phyloP scores from a whole-genome alignment of 352 stramenopile genomes.

The Peronospora destructor region DNA sequence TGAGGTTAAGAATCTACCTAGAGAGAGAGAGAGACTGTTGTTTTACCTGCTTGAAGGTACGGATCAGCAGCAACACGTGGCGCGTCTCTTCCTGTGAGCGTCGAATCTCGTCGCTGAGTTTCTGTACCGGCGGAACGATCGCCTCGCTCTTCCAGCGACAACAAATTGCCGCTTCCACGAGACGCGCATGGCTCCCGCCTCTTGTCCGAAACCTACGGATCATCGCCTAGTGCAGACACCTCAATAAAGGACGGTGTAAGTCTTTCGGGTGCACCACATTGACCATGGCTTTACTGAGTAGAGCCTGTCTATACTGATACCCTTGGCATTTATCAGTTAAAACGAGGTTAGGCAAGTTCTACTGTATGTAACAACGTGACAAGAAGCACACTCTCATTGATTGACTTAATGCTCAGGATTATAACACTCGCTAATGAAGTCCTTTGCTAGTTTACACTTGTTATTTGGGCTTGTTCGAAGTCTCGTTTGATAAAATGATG shows the following conservation, averaged over 20 bases:
- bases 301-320: too few relatives aligned
- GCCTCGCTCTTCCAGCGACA: conserved; percentile 20
- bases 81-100: conserved; percentile 83
- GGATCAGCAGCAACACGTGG: conserved; percentile 74
- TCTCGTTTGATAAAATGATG: too few relatives aligned
- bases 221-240: conserved; percentile 12
- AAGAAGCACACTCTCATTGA: conserved; percentile 72
- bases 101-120: conserved; percentile 69
- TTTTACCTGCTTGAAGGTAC: conserved; percentile 84
- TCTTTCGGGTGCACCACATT: conserved; percentile 10
- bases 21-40: background rate
- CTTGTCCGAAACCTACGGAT: conserved; percentile 11
- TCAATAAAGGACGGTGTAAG: too few relatives aligned
- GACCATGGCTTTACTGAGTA: too few relatives aligned
- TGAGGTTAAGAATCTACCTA: background rate
- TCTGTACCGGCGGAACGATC: conserved; percentile 33
- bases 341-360: too few relatives aligned
- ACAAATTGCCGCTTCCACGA: background rate
- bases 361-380: too few relatives aligned
- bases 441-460: conserved; percentile 64
- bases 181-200: conserved; percentile 1
- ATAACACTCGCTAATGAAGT: conserved; percentile 80
- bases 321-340: too few relatives aligned
- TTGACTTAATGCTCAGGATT: conserved; percentile 66
- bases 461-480: conserved; percentile 51